Percentiles rank a stretch among this genome's conserved stretches.
phyloP scores from a whole-genome alignment of 495 filamentous ascomycete species.

The Thermothielavioides terrestris region DNA sequence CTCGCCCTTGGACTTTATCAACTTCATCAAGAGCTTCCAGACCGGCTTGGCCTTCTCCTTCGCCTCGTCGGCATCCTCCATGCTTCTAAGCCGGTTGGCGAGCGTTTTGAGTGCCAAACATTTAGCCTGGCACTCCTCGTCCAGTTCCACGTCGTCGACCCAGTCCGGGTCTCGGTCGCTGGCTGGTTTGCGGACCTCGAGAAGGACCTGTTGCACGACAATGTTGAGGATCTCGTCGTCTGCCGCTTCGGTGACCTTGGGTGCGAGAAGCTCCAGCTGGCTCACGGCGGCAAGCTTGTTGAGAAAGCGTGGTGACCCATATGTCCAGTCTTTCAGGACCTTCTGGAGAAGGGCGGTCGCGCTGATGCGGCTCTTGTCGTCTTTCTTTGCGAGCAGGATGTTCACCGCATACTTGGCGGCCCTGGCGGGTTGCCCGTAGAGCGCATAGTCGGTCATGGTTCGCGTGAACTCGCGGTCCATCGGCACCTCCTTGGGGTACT shows the following conservation, averaged over 20 bases:
- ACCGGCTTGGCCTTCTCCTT: slow-evolving; percentile 58
- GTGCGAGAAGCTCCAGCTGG: slow-evolving; percentile 72
- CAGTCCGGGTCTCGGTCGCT: slow-evolving; percentile 48
- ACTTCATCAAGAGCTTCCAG: slow-evolving; percentile 65
- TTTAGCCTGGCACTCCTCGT: slow-evolving; percentile 78
- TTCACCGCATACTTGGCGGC: slow-evolving; percentile 90
- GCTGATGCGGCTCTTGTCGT: slow-evolving; percentile 71
- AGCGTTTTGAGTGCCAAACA: slow-evolving; percentile 81
- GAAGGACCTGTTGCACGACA: slow-evolving; percentile 63
- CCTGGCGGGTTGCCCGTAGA: slow-evolving; percentile 69
- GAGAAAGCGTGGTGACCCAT: slow-evolving; percentile 67
- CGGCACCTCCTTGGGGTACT: slow-evolving; percentile 75
- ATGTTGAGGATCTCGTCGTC: slow-evolving; percentile 72
- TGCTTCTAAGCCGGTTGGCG: slow-evolving; percentile 73
- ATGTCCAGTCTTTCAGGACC: slow-evolving; percentile 66
- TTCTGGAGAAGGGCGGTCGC: slow-evolving; percentile 73
- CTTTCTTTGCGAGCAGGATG: slow-evolving; percentile 71
- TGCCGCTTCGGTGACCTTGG: slow-evolving; percentile 61
- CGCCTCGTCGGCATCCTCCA: slow-evolving; percentile 50
- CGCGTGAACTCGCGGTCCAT: slow-evolving; percentile 77
- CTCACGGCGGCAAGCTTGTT: slow-evolving; percentile 74
- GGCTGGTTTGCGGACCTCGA: slow-evolving; percentile 53
- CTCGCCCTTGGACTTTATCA: slow-evolving; percentile 70
- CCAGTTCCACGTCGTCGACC: slow-evolving; percentile 59
- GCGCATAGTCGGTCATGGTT: slow-evolving; percentile 68